Conservation (phyloP, 2,329 filamentous ascomycete species). For the Trichoderma sp. region DNA sequence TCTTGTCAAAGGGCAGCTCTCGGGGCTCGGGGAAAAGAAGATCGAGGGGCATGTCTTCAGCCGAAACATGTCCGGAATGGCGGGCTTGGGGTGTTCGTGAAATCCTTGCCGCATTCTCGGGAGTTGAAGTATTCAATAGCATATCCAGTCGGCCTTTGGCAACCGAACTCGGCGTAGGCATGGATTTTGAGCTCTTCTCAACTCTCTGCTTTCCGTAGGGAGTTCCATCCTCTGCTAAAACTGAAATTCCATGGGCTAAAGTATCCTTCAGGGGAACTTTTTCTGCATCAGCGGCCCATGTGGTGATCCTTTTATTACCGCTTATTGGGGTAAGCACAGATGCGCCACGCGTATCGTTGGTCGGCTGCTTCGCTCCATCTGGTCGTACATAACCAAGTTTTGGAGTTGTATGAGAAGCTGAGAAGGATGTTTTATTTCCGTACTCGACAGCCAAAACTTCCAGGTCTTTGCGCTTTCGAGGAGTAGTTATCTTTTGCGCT, state of each 20-base stretch:
- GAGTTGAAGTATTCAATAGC: slow-evolving; percentile 33
- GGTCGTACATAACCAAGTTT: slow-evolving; percentile 24
- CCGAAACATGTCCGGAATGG: neutral
- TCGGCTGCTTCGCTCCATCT: slow-evolving; percentile 14
- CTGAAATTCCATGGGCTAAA: slow-evolving; percentile 38
- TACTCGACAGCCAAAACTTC: slow-evolving; percentile 22
- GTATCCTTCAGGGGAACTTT: slow-evolving; percentile 24
- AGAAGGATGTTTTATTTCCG: slow-evolving; percentile 2
- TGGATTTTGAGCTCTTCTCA: slow-evolving; percentile 5
- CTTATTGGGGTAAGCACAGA: slow-evolving; percentile 39
- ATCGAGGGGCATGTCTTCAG: slow-evolving; percentile 27
- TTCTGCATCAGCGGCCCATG: slow-evolving; percentile 26
- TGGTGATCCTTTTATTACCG: slow-evolving; percentile 31
- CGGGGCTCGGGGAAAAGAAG: slow-evolving; percentile 40
- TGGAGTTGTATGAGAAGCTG: slow-evolving; percentile 20
- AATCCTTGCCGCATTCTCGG: slow-evolving; percentile 17
- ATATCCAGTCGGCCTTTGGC: slow-evolving; percentile 32
- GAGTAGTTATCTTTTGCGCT: slow-evolving; percentile 33
- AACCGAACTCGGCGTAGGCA: slow-evolving; percentile 8
- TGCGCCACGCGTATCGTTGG: slow-evolving; percentile 21
- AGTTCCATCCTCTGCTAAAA: slow-evolving; percentile 49
- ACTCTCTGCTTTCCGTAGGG: slow-evolving; percentile 25
- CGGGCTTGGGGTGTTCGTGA: slow-evolving; percentile 25
- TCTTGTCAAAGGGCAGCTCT: slow-evolving; percentile 40
- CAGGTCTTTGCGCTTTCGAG: slow-evolving; percentile 34